Percentiles rank a stretch among this genome's conserved stretches.
Conservation (phyloP, 108 stramenopile species). For the Skeletonema grethae region DNA sequence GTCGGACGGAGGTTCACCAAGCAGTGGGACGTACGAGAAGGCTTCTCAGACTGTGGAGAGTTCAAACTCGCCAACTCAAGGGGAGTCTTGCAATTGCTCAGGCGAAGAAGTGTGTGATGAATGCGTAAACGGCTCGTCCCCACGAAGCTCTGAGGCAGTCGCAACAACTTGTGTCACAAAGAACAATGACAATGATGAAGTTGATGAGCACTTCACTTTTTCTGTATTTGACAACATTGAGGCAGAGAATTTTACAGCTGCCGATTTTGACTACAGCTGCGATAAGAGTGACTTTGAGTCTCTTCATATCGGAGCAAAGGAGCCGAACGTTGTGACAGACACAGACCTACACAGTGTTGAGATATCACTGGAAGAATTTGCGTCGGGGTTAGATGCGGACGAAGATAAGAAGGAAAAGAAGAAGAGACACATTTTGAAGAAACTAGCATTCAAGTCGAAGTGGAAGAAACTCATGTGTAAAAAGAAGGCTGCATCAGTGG, state of each 20-base stretch:
- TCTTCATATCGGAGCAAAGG: slow-evolving; percentile 7
- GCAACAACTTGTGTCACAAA: neutral
- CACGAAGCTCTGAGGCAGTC: neutral
- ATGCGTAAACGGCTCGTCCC: neutral
- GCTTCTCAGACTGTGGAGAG: neutral
- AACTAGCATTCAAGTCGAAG: neutral
- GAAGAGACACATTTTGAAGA: slow-evolving; percentile 5
- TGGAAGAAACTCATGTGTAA: slow-evolving; percentile 7
- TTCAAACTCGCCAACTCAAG: neutral
- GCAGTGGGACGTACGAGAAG: neutral
- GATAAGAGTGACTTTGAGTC: neutral
- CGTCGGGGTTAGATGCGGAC: neutral
- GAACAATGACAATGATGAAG: neutral
- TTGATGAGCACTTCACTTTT: neutral
- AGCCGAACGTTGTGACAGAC: neutral
- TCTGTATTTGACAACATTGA: neutral
- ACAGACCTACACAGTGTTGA: slow-evolving; percentile 12
- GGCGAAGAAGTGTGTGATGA: neutral
- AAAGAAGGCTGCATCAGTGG: neutral
- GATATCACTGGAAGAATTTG: slow-evolving; percentile 7
- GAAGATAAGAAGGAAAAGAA: neutral
- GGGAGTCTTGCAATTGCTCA: neutral
- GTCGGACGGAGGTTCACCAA: neutral
- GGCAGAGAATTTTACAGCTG: neutral
- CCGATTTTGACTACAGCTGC: neutral